phyloP scores from a whole-genome alignment of 176 grass and related monocot species.

The Phoenix roebelenii region DNA sequence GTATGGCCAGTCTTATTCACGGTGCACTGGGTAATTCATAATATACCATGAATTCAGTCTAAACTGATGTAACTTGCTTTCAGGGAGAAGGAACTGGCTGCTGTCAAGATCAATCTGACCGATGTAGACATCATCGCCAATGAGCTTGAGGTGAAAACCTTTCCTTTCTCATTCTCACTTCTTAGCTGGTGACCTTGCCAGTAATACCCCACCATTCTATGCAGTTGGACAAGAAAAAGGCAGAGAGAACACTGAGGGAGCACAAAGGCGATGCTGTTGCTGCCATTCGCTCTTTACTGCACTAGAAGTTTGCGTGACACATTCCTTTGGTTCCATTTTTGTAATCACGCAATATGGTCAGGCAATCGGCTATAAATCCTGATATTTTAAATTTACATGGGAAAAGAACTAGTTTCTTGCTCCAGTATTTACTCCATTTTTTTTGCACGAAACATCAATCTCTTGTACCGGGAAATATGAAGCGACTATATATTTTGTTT shows the following conservation, averaged over 20 bases:
- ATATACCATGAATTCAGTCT: too few relatives aligned
- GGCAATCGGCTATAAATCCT: too few relatives aligned
- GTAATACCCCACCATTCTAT: background rate
- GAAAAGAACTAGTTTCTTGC: too few relatives aligned
- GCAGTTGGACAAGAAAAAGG: slow-evolving; percentile 93
- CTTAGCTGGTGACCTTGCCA: background rate
- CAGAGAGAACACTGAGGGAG: slow-evolving; percentile 84
- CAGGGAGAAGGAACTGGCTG: slow-evolving; percentile 97
- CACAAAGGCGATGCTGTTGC: slow-evolving; percentile 90
- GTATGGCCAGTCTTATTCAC: too few relatives aligned
- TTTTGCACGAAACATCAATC: too few relatives aligned
- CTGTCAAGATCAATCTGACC: slow-evolving; percentile 79
- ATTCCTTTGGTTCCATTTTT: too few relatives aligned
- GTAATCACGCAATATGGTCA: too few relatives aligned
- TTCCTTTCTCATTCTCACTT: background rate
- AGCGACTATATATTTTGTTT: too few relatives aligned
- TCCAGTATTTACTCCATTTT: too few relatives aligned
- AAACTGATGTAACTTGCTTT: background rate
- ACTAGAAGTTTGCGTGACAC: slow-evolving; percentile 8
- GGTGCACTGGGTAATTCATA: too few relatives aligned
- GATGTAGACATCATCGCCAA: slow-evolving; percentile 92
- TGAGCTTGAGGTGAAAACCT: slow-evolving; percentile 65
- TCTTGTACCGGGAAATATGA: too few relatives aligned
- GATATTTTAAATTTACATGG: too few relatives aligned
- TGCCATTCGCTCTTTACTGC: slow-evolving; percentile 61